phyloP scores from a whole-genome alignment of 352 stramenopile genomes.

The Blastocystis sp. region DNA sequence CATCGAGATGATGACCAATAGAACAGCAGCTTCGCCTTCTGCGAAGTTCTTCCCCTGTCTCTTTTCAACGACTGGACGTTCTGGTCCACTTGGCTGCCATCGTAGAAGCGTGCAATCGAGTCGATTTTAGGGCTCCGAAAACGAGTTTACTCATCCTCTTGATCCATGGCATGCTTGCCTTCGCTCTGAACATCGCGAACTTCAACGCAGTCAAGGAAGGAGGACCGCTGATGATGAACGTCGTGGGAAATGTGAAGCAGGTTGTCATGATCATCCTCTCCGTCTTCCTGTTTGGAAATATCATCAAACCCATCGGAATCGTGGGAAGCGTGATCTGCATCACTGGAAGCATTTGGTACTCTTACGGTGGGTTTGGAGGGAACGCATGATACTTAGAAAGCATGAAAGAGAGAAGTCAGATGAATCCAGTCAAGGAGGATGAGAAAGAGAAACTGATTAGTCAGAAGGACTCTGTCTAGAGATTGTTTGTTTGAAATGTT shows the following conservation, averaged over 20 bases:
- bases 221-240: conserved; percentile 53
- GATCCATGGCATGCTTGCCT: conserved; percentile 48
- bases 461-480: background rate
- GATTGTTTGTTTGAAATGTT: background rate
- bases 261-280: conserved; percentile 61
- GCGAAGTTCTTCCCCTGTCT: conserved; percentile 32
- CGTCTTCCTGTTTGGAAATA: conserved; percentile 50
- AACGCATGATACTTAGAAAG: conserved; percentile 9
- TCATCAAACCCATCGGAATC: conserved; percentile 43
- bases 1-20: background rate
- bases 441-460: background rate
- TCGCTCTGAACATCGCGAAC: conserved; percentile 48
- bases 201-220: conserved; percentile 57
- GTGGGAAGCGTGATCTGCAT: conserved; percentile 42
- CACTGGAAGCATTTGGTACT: conserved; percentile 49
- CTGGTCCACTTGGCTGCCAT: background rate
- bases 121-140: background rate
- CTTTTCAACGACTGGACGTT: conserved; percentile 33
- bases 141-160: conserved; percentile 23
- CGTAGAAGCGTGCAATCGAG: background rate
- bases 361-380: background rate
- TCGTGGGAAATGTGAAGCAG: conserved; percentile 58
- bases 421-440: background rate
- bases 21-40: conserved; percentile 26
- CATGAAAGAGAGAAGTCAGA: background rate